Conservation (phyloP, 2,329 filamentous ascomycete species). For the Plectosphaerella sp. region DNA sequence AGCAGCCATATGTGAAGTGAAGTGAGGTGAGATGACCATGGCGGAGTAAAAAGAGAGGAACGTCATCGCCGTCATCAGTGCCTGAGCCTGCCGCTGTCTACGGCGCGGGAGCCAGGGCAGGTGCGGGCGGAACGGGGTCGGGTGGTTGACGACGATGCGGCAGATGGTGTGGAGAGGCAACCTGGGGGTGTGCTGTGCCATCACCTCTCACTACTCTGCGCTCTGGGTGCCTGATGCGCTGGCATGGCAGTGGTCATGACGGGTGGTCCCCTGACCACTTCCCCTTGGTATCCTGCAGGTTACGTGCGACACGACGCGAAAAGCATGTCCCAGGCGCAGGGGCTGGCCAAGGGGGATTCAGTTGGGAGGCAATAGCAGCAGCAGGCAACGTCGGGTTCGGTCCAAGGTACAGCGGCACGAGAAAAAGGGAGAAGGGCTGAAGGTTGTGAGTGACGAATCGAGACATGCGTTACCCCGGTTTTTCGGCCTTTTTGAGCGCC, state of each 20-base stretch:
- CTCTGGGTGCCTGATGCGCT: background rate
- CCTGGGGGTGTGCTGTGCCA: too few relatives aligned
- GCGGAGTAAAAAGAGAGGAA: background rate
- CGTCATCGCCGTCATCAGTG: background rate
- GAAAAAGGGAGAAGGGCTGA: background rate
- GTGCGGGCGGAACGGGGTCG: too few relatives aligned
- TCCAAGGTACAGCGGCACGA: background rate
- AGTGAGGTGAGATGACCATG: background rate
- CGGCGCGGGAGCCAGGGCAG: too few relatives aligned
- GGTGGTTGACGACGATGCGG: too few relatives aligned
- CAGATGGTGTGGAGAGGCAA: too few relatives aligned
- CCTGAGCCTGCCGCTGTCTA: too few relatives aligned
- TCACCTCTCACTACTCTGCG: too few relatives aligned
- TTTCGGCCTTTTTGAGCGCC: background rate
- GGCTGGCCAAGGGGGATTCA: background rate
- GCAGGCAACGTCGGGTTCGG: background rate
- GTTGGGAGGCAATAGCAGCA: background rate
- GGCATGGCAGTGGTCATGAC: background rate
- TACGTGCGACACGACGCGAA: too few relatives aligned
- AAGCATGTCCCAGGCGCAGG: background rate
- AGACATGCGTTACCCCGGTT: background rate
- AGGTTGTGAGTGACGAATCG: background rate
- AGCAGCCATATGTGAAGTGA: too few relatives aligned
- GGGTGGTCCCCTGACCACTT: background rate
- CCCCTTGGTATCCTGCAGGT: background rate